These are phyloP conservation scores for Wolfiporia cocos DNA, from an alignment of 1,284 basidiomycete species.

Conservation along the genomic window DNA sequence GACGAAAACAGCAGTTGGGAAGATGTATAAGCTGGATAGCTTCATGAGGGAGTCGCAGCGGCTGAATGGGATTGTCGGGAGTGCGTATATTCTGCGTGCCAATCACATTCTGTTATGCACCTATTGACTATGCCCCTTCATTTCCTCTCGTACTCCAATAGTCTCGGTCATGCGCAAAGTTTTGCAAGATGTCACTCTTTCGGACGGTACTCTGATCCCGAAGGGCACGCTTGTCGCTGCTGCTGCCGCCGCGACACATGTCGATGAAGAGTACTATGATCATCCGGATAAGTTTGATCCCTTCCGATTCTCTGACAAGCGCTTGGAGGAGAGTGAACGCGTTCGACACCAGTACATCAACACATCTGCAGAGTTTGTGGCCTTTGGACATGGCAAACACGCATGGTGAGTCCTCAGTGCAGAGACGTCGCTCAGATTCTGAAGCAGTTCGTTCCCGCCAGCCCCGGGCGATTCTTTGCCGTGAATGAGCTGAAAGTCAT, in stretches of 20 bases:
- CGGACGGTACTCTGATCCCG: constrained; percentile 37
- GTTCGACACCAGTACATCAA: constrained; percentile 23
- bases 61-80: constrained; percentile 22
- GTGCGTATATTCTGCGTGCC: constrained; percentile 10
- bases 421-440: too few relatives aligned
- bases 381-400: constrained; percentile 25
- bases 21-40: constrained; percentile 47
- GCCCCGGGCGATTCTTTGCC: constrained; percentile 43
- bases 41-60: constrained; percentile 44
- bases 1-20: constrained; percentile 36
- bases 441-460: constrained; percentile 2
- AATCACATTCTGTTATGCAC: too few relatives aligned
- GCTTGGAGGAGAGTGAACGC: constrained; percentile 21
- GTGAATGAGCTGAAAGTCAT: constrained; percentile 38
- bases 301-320: constrained; percentile 39
- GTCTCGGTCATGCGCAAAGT: constrained; percentile 20
- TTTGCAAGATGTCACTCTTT: constrained; percentile 31
- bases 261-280: constrained; percentile 34
- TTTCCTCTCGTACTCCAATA: too few relatives aligned
- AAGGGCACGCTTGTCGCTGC: constrained; percentile 35
- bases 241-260: constrained; percentile 36
- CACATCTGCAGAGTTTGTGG: constrained; percentile 21
- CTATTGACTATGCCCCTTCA: too few relatives aligned
- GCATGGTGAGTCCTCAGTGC: constrained; percentile 22
- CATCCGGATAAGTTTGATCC: constrained; percentile 35